phyloP scores from a whole-genome alignment of 2,329 filamentous ascomycete genomes.

The Sporothrix sp. region DNA sequence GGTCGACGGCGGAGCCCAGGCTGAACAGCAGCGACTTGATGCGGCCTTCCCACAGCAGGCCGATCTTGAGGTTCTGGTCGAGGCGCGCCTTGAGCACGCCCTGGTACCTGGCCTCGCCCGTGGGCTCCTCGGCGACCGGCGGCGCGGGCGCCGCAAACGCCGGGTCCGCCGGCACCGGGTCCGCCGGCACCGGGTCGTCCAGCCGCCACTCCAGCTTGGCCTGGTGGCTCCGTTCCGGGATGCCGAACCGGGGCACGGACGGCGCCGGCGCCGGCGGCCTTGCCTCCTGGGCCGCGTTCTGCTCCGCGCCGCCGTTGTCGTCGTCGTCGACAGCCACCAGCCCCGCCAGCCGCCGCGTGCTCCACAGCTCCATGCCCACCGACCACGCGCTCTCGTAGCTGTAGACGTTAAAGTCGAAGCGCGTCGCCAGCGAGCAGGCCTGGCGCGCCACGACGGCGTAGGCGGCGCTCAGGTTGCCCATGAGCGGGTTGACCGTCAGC shows the following conservation, averaged over 20 bases:
- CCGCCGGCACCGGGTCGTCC: constrained; percentile 22
- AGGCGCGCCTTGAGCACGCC: constrained; percentile 85
- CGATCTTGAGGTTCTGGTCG: constrained; percentile 79
- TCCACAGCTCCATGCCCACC: constrained; percentile 88
- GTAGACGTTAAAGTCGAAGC: constrained; percentile 96
- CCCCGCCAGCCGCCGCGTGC: constrained; percentile 42
- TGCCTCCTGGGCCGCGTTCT: too few relatives aligned
- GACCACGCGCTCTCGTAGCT: constrained; percentile 94
- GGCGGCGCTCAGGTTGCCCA: constrained; percentile 83
- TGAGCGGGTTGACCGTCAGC: constrained; percentile 83
- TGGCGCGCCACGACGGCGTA: constrained; percentile 84
- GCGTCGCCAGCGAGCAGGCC: constrained; percentile 75
- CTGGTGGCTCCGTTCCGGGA: constrained; percentile 32
- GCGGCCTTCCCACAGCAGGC: constrained; percentile 84
- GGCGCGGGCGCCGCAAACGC: not conserved
- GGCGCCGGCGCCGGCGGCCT: not conserved
- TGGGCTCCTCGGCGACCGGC: not conserved
- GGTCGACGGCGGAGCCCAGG: constrained; percentile 75
- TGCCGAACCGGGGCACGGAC: not conserved
- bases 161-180: not conserved
- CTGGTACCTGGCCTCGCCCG: constrained; percentile 55
- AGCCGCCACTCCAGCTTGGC: constrained; percentile 42
- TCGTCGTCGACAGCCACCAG: constrained; percentile 26
- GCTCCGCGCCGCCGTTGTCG: not conserved
- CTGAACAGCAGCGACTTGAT: constrained; percentile 90